Evolutionary conservation across 2,329 filamentous ascomycete genomes (phyloP).

Genomic region (Bertia moriformis): DNA sequence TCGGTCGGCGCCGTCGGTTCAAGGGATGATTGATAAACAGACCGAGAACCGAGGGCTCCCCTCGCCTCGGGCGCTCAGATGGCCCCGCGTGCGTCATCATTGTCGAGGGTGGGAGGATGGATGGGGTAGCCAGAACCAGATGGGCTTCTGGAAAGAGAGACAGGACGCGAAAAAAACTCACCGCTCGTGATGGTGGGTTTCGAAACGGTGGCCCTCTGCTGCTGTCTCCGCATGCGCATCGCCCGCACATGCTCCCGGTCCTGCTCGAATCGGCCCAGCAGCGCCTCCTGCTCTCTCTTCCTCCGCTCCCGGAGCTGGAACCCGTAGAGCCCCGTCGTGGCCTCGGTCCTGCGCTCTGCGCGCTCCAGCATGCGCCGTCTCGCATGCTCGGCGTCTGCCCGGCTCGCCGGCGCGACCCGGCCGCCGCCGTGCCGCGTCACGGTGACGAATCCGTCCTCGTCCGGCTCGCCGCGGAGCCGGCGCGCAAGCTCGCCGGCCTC

Average conservation of each 20-base stretch:
- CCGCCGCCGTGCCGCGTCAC: conserved; percentile 64
- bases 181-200: conserved; percentile 11
- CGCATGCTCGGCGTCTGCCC: conserved; percentile 53
- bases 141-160: no score
- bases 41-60: no score
- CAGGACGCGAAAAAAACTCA: conserved; percentile 5
- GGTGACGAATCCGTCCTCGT: conserved; percentile 91
- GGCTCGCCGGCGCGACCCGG: conserved; percentile 56
- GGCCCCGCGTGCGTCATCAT: conserved; percentile 40
- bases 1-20: conserved; percentile 8
- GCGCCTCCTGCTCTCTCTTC: conserved; percentile 46
- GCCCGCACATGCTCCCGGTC: conserved; percentile 48
- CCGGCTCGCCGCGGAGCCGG: conserved; percentile 61
- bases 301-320: conserved; percentile 58
- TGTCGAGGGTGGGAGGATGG: conserved; percentile 2
- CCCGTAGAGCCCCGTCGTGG: conserved; percentile 52
- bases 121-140: no score
- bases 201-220: no score
- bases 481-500: conserved; percentile 47
- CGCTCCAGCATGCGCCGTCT: conserved; percentile 36
- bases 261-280: conserved; percentile 51
- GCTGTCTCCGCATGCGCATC: conserved; percentile 42
- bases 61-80: conserved; percentile 20
- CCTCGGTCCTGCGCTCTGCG: conserved; percentile 32
- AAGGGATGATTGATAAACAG: no score